These are phyloP conservation scores for Polytolypa hystricis DNA, from an alignment of 2,329 filamentous ascomycete genomes.

Conservation along the genomic window DNA sequence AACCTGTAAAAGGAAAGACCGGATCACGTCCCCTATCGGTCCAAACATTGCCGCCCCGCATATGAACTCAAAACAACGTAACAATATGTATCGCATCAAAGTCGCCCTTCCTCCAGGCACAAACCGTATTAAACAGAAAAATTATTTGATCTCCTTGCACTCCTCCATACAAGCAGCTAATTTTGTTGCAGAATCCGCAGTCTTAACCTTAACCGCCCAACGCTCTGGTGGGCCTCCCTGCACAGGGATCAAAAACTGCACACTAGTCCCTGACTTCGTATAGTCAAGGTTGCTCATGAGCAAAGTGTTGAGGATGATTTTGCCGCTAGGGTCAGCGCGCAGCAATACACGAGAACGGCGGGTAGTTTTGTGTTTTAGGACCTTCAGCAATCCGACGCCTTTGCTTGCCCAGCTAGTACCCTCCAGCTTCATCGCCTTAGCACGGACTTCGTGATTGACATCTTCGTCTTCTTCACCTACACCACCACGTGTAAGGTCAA, in stretches of 20 bases:
- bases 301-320: constrained; percentile 60
- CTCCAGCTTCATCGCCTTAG: constrained; percentile 56
- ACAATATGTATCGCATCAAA: too few relatives aligned
- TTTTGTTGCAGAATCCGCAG: constrained; percentile 39
- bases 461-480: constrained; percentile 64
- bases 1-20: too few relatives aligned
- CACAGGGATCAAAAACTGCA: constrained; percentile 37
- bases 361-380: constrained; percentile 63
- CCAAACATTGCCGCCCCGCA: too few relatives aligned
- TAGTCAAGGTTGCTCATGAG: constrained; percentile 54
- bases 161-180: constrained; percentile 33
- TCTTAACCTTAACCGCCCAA: constrained; percentile 63
- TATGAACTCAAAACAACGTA: too few relatives aligned
- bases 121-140: neutral
- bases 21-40: too few relatives aligned
- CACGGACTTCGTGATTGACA: constrained; percentile 57
- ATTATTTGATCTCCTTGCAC: constrained; percentile 35
- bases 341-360: constrained; percentile 57
- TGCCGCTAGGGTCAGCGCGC: constrained; percentile 63
- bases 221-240: constrained; percentile 53
- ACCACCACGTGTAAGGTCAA: constrained; percentile 56
- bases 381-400: constrained; percentile 59
- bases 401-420: constrained; percentile 52
- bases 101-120: too few relatives aligned
- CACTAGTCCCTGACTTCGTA: constrained; percentile 41